Base-by-base conservation (phyloP, 805 yeast species). In the Metschnikowia lachancei region DNA sequence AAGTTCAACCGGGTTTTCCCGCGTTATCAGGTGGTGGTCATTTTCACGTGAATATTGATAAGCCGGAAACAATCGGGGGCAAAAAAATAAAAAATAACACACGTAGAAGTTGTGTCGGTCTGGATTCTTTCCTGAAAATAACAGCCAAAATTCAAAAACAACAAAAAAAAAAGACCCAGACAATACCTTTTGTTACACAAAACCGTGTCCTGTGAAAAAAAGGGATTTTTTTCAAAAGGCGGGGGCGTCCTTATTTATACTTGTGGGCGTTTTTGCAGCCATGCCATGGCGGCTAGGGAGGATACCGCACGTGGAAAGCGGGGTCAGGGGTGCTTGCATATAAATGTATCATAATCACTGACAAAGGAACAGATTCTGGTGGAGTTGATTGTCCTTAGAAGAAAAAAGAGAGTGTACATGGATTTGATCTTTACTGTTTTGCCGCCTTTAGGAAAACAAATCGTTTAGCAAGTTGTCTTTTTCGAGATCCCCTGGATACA, bases 181-280 rank as follows among this genome's bases (percentile, higher is more conserved):
- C n/a, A n/a, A n/a, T n/a, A n/a, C n/a, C n/a, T n/a, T n/a, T n/a
- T n/a, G n/a, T n/a, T n/a, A n/a, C n/a, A n/a, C n/a, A n/a, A n/a
- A n/a, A n/a, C n/a, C n/a, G n/a, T n/a, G n/a, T n/a, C n/a, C n/a
- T n/a, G n/a, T n/a, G n/a, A n/a, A n/a, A n/a, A n/a, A n/a, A n/a
- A n/a, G n/a, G n/a, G n/a, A n/a, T n/a, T n/a, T n/a, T n/a, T n/a
- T n/a, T 11, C 32, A 16, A 32, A 14, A 16, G 19, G 19, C 6
- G 35, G 19, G 35, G 8, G 12, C 4, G 7, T 32, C 35, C n/a
- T 16, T 32, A 14, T 32, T n/a, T 32, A 32, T 32, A 16, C 12
- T 6, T 32, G 5, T 4, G 35, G 7, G 35, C 35, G 17, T 11
- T 29, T 41, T 41, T 41, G 45, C 45, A 41, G 45, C 45, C 41